Conservation (phyloP, 2,329 filamentous ascomycete species). For the Penicillium janthinellum region DNA sequence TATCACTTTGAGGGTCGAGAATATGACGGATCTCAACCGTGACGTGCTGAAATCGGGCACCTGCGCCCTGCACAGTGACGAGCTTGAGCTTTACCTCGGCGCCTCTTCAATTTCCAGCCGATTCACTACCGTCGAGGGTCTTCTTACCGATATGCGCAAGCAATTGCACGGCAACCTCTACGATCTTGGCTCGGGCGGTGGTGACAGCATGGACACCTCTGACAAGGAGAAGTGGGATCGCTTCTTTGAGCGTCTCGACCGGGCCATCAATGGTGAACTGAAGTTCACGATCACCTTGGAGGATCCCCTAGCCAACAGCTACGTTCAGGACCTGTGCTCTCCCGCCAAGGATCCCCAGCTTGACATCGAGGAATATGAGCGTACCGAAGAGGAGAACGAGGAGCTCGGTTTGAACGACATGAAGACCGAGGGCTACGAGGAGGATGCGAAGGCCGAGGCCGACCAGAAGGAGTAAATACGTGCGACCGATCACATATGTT, state of each 20-base stretch:
- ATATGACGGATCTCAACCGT: slow-evolving; percentile 82
- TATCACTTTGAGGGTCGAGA: slow-evolving; percentile 49
- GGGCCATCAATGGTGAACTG: slow-evolving; percentile 76
- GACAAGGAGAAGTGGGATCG: slow-evolving; percentile 73
- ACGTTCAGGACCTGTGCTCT: slow-evolving; percentile 82
- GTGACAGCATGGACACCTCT: slow-evolving; percentile 71
- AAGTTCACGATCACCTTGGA: slow-evolving; percentile 81
- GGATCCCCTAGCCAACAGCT: slow-evolving; percentile 89
- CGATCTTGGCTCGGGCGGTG: slow-evolving; percentile 63
- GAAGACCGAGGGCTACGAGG: slow-evolving; percentile 84
- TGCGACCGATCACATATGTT: slow-evolving; percentile 5
- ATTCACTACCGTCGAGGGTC: slow-evolving; percentile 95
- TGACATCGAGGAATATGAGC: slow-evolving; percentile 75
- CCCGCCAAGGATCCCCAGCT: slow-evolving; percentile 85
- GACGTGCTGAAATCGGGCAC: slow-evolving; percentile 97
- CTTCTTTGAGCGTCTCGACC: slow-evolving; percentile 77
- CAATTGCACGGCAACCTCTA: slow-evolving; percentile 89
- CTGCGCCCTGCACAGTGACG: slow-evolving; percentile 81
- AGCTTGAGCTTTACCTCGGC: slow-evolving; percentile 66
- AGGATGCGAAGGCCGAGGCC: slow-evolving; percentile 43
- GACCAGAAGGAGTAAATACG: slow-evolving; percentile 33
- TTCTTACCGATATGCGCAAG: slow-evolving; percentile 87
- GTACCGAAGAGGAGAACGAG: slow-evolving; percentile 91
- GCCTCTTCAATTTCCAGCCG: slow-evolving; percentile 45
- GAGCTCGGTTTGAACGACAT: slow-evolving; percentile 89